Evolutionary conservation across 2,329 filamentous ascomycete species (phyloP).

Genomic region (Epichloe bromicola): DNA sequence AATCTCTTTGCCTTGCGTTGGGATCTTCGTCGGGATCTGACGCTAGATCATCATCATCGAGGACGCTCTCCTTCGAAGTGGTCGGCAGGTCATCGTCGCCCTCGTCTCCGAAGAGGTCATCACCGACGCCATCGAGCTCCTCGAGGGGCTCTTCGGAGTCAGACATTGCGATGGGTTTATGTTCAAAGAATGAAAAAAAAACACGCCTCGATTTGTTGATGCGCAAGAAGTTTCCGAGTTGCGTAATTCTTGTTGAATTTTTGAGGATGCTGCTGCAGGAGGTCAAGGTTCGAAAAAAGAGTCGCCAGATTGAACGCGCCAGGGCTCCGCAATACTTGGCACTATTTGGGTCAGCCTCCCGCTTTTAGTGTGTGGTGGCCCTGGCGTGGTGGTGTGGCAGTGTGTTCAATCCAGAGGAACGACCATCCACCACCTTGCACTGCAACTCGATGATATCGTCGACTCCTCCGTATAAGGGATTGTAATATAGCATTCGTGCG

Average conservation of each 20-base stretch:
- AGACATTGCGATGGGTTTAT: conserved; percentile 29
- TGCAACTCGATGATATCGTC: too few relatives aligned
- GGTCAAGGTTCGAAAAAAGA: background rate
- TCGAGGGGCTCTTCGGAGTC: conserved; percentile 43
- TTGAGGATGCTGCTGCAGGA: background rate
- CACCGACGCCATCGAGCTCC: conserved; percentile 37
- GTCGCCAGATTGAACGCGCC: background rate
- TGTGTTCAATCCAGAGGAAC: too few relatives aligned
- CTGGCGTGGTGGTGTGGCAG: too few relatives aligned
- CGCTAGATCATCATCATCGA: conserved; percentile 48
- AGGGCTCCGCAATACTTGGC: background rate
- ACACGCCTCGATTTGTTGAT: background rate
- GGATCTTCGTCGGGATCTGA: conserved; percentile 36
- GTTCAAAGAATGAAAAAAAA: background rate
- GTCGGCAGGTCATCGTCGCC: conserved; percentile 42
- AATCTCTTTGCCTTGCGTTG: conserved; percentile 19
- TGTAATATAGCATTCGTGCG: too few relatives aligned
- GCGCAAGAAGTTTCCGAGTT: background rate
- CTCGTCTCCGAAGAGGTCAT: conserved; percentile 50
- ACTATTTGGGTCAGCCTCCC: background rate
- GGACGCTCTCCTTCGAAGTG: conserved; percentile 46
- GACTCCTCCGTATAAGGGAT: too few relatives aligned
- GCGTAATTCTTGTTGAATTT: background rate
- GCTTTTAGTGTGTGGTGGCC: too few relatives aligned
- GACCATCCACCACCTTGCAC: too few relatives aligned